These are phyloP conservation scores for Populus deltoides DNA, from an alignment of 345 rosid species.

Conservation along the genomic window DNA sequence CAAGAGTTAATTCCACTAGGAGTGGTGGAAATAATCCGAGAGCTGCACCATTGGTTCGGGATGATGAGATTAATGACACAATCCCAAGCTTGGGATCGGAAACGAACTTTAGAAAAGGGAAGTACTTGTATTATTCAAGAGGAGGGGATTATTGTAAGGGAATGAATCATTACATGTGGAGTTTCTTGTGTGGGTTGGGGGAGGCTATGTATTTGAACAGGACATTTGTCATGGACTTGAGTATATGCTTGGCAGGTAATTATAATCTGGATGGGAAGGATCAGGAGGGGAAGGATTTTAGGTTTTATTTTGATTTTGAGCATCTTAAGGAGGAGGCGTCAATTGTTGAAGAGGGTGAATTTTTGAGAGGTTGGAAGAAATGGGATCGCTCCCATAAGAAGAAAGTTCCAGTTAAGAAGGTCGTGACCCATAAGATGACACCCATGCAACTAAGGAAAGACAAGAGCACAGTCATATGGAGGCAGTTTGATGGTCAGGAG, in stretches of 20 bases:
- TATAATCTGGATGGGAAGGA: conserved; percentile 66
- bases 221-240: conserved; percentile 88
- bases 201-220: conserved; percentile 92
- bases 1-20: conserved; percentile 8
- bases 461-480: conserved; percentile 73
- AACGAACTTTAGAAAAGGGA: conserved; percentile 60
- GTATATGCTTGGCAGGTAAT: conserved; percentile 61
- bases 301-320: conserved; percentile 86
- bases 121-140: conserved; percentile 75
- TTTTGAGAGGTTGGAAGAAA: conserved; percentile 74
- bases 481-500: conserved; percentile 85
- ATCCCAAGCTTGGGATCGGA: conserved; percentile 27
- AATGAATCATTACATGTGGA: conserved; percentile 94
- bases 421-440: conserved; percentile 52
- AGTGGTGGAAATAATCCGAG: conserved; percentile 11
- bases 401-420: conserved; percentile 73
- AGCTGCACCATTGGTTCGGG: conserved; percentile 13
- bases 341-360: conserved; percentile 76
- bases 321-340: conserved; percentile 81
- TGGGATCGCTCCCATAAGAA: conserved; percentile 70
- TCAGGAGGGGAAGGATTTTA: conserved; percentile 85
- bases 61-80: conserved; percentile 31
- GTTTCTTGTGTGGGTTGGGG: conserved; percentile 91
- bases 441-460: conserved; percentile 78
- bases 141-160: conserved; percentile 95